Conservation (phyloP, 2,329 filamentous ascomycete genomes). For the Hypoxylon sp. region DNA sequence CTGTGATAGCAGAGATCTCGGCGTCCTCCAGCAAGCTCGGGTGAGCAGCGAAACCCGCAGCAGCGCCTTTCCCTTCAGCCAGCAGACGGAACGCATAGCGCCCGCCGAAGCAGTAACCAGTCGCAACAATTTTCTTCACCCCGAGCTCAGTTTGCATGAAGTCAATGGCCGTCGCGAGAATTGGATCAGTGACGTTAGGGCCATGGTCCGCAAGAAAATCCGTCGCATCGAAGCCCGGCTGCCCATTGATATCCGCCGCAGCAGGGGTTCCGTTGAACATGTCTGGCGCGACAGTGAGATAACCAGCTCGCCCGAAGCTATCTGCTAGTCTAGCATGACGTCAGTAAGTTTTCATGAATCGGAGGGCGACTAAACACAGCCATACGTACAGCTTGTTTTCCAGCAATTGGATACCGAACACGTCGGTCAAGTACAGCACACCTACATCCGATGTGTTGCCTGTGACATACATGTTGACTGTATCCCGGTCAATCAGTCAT, state of each 20-base stretch:
- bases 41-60: conserved; percentile 75
- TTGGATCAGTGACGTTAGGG: conserved; percentile 60
- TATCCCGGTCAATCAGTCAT: conserved; percentile 20
- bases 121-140: conserved; percentile 67
- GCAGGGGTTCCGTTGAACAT: conserved; percentile 55
- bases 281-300: conserved; percentile 55
- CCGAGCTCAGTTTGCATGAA: conserved; percentile 64
- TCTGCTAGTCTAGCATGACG: conserved; percentile 51
- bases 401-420: conserved; percentile 54
- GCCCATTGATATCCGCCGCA: conserved; percentile 51
- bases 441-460: conserved; percentile 49
- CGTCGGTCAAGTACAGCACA: conserved; percentile 55
- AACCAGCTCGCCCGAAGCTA: conserved; percentile 57
- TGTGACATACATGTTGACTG: conserved; percentile 55
- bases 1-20: conserved; percentile 70
- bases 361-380: too few relatives aligned
- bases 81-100: conserved; percentile 70
- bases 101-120: conserved; percentile 77
- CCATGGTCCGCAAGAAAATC: conserved; percentile 57
- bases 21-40: conserved; percentile 72
- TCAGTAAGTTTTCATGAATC: conserved; percentile 9
- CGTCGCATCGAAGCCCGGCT: conserved; percentile 46
- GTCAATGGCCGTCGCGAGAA: conserved; percentile 62
- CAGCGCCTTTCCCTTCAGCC: conserved; percentile 65
- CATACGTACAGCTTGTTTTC: conserved; percentile 51